Conservation (phyloP, 106 monocot species). For the Dioscorea dumetorum region DNA sequence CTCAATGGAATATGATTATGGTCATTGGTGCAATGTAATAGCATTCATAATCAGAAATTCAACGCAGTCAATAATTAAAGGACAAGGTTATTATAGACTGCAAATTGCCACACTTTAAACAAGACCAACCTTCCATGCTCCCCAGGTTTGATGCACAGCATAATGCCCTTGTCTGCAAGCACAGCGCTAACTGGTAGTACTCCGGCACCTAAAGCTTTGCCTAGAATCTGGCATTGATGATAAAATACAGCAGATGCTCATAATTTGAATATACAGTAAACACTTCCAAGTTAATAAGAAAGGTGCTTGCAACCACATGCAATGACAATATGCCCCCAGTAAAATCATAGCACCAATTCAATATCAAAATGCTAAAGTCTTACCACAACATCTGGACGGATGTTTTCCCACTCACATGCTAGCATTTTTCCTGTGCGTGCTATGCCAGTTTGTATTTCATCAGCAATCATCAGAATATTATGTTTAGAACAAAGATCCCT, state of each 20-base stretch:
- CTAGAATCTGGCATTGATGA: constrained; percentile 51
- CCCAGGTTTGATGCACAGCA: constrained; percentile 93
- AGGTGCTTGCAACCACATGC: no score
- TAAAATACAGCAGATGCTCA: neutral
- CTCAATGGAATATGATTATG: no score
- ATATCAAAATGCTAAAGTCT: constrained; percentile 1
- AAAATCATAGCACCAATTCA: no score
- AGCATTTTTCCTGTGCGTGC: constrained; percentile 85
- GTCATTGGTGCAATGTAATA: no score
- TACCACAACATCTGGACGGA: constrained; percentile 94
- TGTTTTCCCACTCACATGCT: constrained; percentile 89
- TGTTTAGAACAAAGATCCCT: constrained; percentile 77
- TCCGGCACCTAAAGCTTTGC: constrained; percentile 98
- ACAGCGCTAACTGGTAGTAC: constrained; percentile 95
- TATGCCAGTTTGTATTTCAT: constrained; percentile 99
- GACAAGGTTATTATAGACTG: no score
- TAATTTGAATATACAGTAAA: no score
- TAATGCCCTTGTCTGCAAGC: constrained; percentile 89
- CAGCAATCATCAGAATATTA: constrained; percentile 92
- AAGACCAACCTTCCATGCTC: constrained; percentile 82
- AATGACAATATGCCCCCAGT: no score
- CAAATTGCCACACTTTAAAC: no score
- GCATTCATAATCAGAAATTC: no score
- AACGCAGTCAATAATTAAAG: no score
- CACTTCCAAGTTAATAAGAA: no score